Base-by-base conservation (phyloP, 129 eudicot species). In the Deinandra increscens region DNA sequence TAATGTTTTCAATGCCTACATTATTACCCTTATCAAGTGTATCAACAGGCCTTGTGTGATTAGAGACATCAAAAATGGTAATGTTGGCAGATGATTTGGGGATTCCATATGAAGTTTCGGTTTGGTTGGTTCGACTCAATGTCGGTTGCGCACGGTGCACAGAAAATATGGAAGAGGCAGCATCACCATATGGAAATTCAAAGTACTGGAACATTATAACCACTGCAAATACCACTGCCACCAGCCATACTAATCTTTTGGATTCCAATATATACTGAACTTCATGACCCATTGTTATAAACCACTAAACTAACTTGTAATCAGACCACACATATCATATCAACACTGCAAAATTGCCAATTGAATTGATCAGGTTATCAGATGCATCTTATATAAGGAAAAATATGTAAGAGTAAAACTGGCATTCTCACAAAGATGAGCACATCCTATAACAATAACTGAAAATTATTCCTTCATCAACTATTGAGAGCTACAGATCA, bases 101-200 rank as follows among this genome's bases (percentile, higher is more conserved):
- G n/a, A 42, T 39, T 69, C 10, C 33, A 10, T 86, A 20, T 33
- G 53, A 51, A 55, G 69, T 60, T 60, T 66, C 34, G 70, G 44
- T 18, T 23, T 41, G 75, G 65, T 73, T 33, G 70, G 48, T 51
- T 36, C 42, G 69, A 45, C 22, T 70, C 41, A 49, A 43, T 1
- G 64, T 76, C 14, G 69, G 72, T 22, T 75, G 71, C 34, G 80
- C 29, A 69, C 71, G 76, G 29, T 75, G 59, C 8, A 31, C 72
- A 17, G 95, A 77, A 78, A 84, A 70, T 17, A 88, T 59, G 64
- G 87, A 84, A 4, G 87, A 78, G 22, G 80, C 18, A 75, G 74
- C 71, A 69, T 73, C 74, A 0, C 92, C 85, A 42, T 86, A 84
- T 38, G 95, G 97, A 61, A 89, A 82, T 68, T 93, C 97, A 39